Evolutionary conservation across 345 rosid genomes (phyloP).

Genomic region (Populus pruinosa): DNA sequence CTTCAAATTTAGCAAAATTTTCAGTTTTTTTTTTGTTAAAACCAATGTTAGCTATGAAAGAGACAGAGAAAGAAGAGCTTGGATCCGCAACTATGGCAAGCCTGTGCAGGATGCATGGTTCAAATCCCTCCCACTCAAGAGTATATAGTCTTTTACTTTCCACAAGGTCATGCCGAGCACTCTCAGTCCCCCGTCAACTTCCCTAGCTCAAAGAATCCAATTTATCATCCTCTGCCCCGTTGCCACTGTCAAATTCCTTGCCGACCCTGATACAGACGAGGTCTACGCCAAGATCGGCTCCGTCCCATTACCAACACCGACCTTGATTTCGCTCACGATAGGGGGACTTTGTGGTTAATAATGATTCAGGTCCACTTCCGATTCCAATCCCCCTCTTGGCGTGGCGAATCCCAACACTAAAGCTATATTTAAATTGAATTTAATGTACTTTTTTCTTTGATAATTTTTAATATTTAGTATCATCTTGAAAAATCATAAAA

Average conservation of each 20-base stretch:
- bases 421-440: no score
- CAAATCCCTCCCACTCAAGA: constrained; percentile 23
- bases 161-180: constrained; percentile 34
- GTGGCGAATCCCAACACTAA: constrained; percentile 24
- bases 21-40: not conserved
- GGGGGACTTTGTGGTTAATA: not conserved
- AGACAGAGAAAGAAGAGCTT: constrained; percentile 14
- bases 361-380: constrained; percentile 12
- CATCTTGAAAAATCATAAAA: no score
- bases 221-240: constrained; percentile 19
- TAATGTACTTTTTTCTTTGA: no score
- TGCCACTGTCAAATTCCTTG: constrained; percentile 16
- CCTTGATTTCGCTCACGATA: constrained; percentile 34
- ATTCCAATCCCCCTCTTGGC: constrained; percentile 22
- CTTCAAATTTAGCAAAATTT: not conserved
- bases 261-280: constrained; percentile 22
- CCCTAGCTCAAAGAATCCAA: constrained; percentile 4
- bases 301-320: constrained; percentile 11
- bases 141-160: constrained; percentile 20
- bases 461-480: no score
- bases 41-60: constrained; percentile 35
- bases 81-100: constrained; percentile 30
- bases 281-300: constrained; percentile 18
- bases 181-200: constrained; percentile 12
- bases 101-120: constrained; percentile 28